Evolutionary conservation across 306 rosid genomes (phyloP).

Genomic region (Prinsepia uniflora): DNA sequence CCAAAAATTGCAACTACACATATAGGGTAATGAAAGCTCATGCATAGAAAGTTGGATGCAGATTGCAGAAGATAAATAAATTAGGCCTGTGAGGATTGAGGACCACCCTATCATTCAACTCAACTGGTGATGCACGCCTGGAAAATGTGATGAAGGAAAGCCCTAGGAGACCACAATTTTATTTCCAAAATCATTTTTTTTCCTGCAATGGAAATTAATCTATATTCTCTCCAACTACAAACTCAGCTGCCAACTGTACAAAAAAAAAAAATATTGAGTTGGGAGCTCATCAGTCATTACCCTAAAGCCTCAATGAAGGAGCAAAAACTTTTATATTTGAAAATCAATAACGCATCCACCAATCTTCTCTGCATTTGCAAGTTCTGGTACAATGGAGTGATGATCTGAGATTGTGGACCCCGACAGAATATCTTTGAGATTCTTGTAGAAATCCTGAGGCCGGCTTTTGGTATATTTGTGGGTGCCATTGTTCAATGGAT

Average conservation of each 20-base stretch:
- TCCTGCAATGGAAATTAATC: slow-evolving; percentile 3
- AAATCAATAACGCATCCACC: slow-evolving; percentile 68
- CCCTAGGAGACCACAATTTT: not conserved
- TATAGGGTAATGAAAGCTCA: not conserved
- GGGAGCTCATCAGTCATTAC: slow-evolving; percentile 12
- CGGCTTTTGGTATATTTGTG: slow-evolving; percentile 19
- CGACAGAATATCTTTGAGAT: slow-evolving; percentile 40
- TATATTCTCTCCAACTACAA: slow-evolving; percentile 1
- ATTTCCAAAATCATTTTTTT: not conserved
- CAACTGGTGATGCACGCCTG: not conserved
- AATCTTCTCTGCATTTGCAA: slow-evolving; percentile 55
- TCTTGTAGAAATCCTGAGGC: slow-evolving; percentile 42
- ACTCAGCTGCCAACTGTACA: slow-evolving; percentile 5
- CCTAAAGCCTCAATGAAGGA: not conserved
- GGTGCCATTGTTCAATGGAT: slow-evolving; percentile 23
- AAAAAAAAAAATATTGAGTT: not conserved
- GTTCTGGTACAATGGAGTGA: slow-evolving; percentile 31
- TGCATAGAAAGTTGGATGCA: not conserved
- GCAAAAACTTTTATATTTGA: slow-evolving; percentile 35
- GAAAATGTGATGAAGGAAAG: not conserved
- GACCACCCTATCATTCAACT: slow-evolving; percentile 6
- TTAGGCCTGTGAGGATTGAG: not conserved
- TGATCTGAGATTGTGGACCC: slow-evolving; percentile 34
- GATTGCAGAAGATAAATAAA: too few species aligned
- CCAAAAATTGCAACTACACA: not conserved